These are phyloP conservation scores for Arachnopeziza araneosa DNA, from an alignment of 2,329 filamentous ascomycete species.

Conservation along the genomic window DNA sequence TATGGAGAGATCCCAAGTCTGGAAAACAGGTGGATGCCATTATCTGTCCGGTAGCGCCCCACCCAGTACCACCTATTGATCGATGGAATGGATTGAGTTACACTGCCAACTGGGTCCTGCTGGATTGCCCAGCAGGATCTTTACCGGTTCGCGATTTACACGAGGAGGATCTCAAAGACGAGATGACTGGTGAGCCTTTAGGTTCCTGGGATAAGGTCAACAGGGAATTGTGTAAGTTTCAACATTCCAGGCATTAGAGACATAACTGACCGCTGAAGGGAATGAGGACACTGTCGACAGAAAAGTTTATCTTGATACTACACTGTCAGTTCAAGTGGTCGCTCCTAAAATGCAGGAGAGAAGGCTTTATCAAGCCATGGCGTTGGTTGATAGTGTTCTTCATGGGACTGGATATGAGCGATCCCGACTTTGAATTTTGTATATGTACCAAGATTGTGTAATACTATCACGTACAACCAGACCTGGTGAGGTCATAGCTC, in stretches of 20 bases:
- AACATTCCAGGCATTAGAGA: neutral
- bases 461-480: too few relatives aligned
- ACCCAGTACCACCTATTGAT: conserved; percentile 57
- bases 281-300: conserved; percentile 24
- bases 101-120: conserved; percentile 53
- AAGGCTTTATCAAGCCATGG: conserved; percentile 25
- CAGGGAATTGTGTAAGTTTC: conserved; percentile 47
- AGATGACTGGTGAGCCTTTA: conserved; percentile 39
- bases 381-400: conserved; percentile 23
- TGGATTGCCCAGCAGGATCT: conserved; percentile 55
- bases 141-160: conserved; percentile 48
- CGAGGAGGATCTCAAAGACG: conserved; percentile 44
- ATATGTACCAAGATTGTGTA: too few relatives aligned
- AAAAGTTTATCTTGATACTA: conserved; percentile 26
- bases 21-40: conserved; percentile 51
- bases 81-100: conserved; percentile 58
- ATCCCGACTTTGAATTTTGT: neutral
- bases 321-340: conserved; percentile 26
- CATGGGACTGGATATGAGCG: neutral
- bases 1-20: conserved; percentile 45
- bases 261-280: conserved; percentile 16
- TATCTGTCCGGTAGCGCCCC: conserved; percentile 57
- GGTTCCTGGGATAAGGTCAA: conserved; percentile 57
- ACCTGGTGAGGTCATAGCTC: too few relatives aligned
- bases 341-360: conserved; percentile 28